Evolutionary conservation across 2,329 filamentous ascomycete genomes (phyloP).

Genomic region (Hypoxylon sp.): DNA sequence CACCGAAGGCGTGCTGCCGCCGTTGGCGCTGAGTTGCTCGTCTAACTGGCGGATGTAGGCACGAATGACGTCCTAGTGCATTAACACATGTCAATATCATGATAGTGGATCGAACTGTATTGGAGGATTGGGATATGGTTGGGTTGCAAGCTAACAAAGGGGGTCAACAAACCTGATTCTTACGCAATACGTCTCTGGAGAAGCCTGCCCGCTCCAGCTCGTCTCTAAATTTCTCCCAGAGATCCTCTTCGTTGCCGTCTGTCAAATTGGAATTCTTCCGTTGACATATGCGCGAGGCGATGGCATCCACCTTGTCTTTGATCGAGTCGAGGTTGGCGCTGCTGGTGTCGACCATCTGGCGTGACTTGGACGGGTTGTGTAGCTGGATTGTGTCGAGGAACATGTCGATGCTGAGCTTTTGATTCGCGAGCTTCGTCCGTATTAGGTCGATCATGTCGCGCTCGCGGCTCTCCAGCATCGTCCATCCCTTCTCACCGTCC

Average conservation of each 20-base stretch:
- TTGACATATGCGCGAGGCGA: slow-evolving; percentile 67
- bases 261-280: slow-evolving; percentile 58
- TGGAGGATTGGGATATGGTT: slow-evolving; percentile 18
- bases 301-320: slow-evolving; percentile 72
- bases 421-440: slow-evolving; percentile 64
- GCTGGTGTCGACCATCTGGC: slow-evolving; percentile 56
- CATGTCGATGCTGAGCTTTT: slow-evolving; percentile 68
- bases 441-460: slow-evolving; percentile 61
- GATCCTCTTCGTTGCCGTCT: slow-evolving; percentile 64
- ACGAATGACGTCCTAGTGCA: slow-evolving; percentile 68
- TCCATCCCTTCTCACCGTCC: slow-evolving; percentile 55
- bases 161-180: slow-evolving; percentile 67
- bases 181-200: slow-evolving; percentile 66
- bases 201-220: slow-evolving; percentile 73
- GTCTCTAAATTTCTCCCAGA: slow-evolving; percentile 72
- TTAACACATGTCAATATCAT: slow-evolving; percentile 28
- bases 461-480: slow-evolving; percentile 56
- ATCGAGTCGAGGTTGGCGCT: slow-evolving; percentile 66
- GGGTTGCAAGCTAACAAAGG: slow-evolving; percentile 12
- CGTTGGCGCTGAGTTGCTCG: slow-evolving; percentile 61
- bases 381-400: slow-evolving; percentile 72
- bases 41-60: slow-evolving; percentile 74
- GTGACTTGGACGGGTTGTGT: slow-evolving; percentile 61
- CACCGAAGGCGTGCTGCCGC: slow-evolving; percentile 64
- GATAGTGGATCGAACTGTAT: slow-evolving; percentile 19